Base-by-base conservation (phyloP, 495 filamentous ascomycete species). In the Penicillium malachiteum region DNA sequence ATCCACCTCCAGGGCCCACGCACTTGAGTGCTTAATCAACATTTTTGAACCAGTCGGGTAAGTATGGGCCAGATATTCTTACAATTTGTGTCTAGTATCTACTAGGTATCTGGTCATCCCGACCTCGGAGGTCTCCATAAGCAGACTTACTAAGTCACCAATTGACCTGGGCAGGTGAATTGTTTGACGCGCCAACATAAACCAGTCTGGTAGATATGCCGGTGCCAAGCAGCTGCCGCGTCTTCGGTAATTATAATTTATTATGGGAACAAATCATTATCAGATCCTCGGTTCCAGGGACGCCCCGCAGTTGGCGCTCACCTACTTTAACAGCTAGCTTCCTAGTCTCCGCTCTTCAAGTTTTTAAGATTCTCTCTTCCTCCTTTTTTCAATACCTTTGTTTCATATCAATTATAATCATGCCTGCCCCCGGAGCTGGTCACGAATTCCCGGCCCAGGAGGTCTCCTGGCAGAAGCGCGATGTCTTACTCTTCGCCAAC, bases 391-490 rank as follows among this genome's bases (percentile, higher is more conserved):
- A 7, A 31, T 30, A n/a, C 16, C n/a, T 43, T 16, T 21, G 3
- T 5, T 32, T 35, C 12, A 12, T 21, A 47, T 12, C 21, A 39
- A 33, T 37, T 32, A 49, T 50, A 34, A 62, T 42, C 13, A 81
- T 78, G 78, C 74, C 73, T 39, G 75, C 77, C 45, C 87, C 88
- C 59, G 90, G 89, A 62, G 87, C 79, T 63, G 89, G 90, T 58
- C 88, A 89, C 72, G 85, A 92, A 74, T 92, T 87, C 66, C 87
- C 88, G 48, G 59, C 83, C 38, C 68, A 81, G 62, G 80, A 84
- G 61, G 90, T 96, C 5, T 80, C 84, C 60, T 96, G 91, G 91
- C 73, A 88, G 59, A 91, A 94, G 83, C 82, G 91, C 38, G 91
- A 96, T 77, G 81, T 85, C 21, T 77, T 96, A 59, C 82, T 96